phyloP scores from a whole-genome alignment of 2,329 filamentous ascomycete genomes.

The Alternaria sp. region DNA sequence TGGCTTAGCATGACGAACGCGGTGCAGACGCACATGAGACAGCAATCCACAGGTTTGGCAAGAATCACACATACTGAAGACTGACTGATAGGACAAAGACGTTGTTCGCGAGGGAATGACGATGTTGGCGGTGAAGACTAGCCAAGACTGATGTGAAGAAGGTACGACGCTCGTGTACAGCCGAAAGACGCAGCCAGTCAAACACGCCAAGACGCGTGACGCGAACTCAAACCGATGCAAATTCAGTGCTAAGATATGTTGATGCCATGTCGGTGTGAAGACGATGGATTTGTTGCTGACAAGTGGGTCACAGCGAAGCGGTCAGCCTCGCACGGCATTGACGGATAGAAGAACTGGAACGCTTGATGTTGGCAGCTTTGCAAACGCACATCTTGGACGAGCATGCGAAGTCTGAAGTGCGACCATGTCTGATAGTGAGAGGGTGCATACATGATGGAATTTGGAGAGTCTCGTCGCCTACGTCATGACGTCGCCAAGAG shows the following conservation, averaged over 20 bases:
- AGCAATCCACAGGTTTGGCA: constrained; percentile 14
- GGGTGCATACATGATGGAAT: not conserved
- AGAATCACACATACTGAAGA: constrained; percentile 25
- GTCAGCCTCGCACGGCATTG: constrained; percentile 1
- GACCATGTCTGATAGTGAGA: not conserved
- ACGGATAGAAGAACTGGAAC: not conserved
- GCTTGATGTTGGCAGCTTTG: not conserved
- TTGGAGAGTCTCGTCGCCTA: not conserved
- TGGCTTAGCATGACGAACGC: constrained; percentile 28
- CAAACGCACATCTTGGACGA: not conserved
- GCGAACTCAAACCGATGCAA: not conserved
- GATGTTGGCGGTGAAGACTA: constrained; percentile 4
- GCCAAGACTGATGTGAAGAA: constrained; percentile 25
- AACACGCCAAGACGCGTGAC: constrained; percentile 20
- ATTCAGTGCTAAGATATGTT: not conserved
- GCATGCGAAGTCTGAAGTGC: not conserved
- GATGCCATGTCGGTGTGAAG: not conserved
- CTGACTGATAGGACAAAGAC: not conserved
- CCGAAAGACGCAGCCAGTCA: constrained; percentile 19
- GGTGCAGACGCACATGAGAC: constrained; percentile 8
- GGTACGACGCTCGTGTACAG: constrained; percentile 9
- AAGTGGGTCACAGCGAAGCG: constrained; percentile 3
- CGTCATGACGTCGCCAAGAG: constrained; percentile 19
- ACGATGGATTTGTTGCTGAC: not conserved
- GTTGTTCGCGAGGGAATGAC: constrained; percentile 3